Conservation (phyloP, 2,329 filamentous ascomycete species). For the Aureobasidium sp. region DNA sequence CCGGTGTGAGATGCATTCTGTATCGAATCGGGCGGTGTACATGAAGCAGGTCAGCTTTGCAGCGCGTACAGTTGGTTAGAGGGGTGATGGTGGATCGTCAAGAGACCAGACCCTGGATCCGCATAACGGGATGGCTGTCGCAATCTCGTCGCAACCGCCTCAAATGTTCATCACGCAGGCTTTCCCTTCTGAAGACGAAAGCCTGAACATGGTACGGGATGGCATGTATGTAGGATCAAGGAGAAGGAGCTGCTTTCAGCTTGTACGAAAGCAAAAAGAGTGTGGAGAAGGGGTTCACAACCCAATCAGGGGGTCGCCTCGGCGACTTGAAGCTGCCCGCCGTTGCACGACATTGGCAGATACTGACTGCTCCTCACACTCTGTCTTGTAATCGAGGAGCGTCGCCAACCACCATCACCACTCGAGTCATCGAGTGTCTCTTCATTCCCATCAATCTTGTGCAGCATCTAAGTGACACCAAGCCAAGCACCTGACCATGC, state of each 20-base stretch:
- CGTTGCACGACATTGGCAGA: not conserved
- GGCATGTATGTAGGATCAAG: constrained; percentile 3
- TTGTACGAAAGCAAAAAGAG: not conserved
- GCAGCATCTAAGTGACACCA: not conserved
- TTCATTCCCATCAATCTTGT: not conserved
- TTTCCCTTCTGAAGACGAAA: not conserved
- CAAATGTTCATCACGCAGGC: not conserved
- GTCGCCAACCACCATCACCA: constrained; percentile 1
- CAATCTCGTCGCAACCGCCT: not conserved
- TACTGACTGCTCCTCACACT: not conserved
- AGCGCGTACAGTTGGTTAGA: not conserved
- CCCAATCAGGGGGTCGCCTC: not conserved
- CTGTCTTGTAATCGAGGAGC: not conserved
- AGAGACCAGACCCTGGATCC: not conserved
- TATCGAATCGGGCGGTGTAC: constrained; percentile 7
- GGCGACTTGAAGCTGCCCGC: not conserved
- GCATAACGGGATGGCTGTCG: too few relatives aligned
- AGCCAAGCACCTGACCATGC: constrained; percentile 2
- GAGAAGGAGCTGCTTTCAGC: not conserved
- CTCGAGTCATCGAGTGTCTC: not conserved
- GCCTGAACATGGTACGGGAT: not conserved
- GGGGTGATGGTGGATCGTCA: too few relatives aligned
- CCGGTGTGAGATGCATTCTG: not conserved
- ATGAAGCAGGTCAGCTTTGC: constrained; percentile 8
- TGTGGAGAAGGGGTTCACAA: not conserved